Evolutionary conservation across 768 basidiomycete species (phyloP).

Genomic region (Auricularia sp.): DNA sequence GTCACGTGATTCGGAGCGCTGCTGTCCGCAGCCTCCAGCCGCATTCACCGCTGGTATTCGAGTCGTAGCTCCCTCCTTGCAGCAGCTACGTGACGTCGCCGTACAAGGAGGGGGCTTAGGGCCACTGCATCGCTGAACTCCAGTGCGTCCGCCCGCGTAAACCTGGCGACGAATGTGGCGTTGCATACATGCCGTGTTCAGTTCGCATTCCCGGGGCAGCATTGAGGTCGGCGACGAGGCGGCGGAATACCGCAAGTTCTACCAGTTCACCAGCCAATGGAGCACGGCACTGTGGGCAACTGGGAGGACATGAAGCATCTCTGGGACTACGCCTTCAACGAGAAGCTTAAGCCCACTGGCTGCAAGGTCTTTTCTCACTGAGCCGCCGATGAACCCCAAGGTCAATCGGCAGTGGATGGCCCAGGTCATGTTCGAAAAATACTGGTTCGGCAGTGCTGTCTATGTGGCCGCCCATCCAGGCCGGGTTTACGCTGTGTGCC

Average conservation of each 20-base stretch:
- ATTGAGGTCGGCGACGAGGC: constrained; percentile 85
- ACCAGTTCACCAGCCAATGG: constrained; percentile 99
- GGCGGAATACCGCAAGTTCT: constrained; percentile 83
- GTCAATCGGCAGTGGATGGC: constrained; percentile 88
- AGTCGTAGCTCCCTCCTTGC: too few relatives aligned
- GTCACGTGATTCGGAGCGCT: too few relatives aligned
- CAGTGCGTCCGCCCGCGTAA: too few relatives aligned
- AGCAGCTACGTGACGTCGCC: too few relatives aligned
- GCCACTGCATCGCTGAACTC: too few relatives aligned
- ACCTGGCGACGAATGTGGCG: too few relatives aligned
- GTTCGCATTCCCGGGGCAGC: too few relatives aligned
- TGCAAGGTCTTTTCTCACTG: constrained; percentile 85
- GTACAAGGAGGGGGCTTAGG: too few relatives aligned
- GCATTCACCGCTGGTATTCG: too few relatives aligned
- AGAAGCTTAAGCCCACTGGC: constrained; percentile 81
- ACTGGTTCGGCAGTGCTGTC: constrained; percentile 82
- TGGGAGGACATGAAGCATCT: constrained; percentile 99
- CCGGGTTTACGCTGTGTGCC: constrained; percentile 94
- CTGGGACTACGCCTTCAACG: constrained; percentile 97
- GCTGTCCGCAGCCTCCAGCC: too few relatives aligned
- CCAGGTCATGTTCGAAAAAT: constrained; percentile 99
- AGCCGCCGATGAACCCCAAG: constrained; percentile 98
- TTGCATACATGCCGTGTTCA: too few relatives aligned
- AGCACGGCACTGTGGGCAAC: constrained; percentile 96
- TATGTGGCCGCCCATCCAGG: constrained; percentile 90